Conservation (phyloP, 2,329 filamentous ascomycete species). For the Bipolaris oryzae region DNA sequence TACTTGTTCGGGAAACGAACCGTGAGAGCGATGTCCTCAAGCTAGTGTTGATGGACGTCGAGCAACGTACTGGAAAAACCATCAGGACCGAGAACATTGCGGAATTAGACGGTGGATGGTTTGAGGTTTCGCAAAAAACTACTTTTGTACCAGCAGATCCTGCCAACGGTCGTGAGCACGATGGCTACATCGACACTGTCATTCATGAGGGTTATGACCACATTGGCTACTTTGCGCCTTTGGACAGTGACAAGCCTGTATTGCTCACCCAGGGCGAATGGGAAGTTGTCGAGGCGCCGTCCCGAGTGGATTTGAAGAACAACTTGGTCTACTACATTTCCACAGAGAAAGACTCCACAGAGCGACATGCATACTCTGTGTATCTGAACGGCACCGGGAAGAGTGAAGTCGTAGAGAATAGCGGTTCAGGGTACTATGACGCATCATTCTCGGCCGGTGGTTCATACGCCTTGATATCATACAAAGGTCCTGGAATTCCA, state of each 20-base stretch:
- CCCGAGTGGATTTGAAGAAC: constrained; percentile 80
- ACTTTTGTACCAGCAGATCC: constrained; percentile 85
- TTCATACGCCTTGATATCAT: constrained; percentile 82
- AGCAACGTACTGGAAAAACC: constrained; percentile 73
- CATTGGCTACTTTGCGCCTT: constrained; percentile 87
- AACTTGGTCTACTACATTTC: constrained; percentile 91
- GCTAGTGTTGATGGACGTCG: constrained; percentile 83
- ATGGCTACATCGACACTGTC: constrained; percentile 92
- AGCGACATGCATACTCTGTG: constrained; percentile 91
- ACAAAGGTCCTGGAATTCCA: constrained; percentile 82
- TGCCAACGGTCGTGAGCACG: constrained; percentile 72
- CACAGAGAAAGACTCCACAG: constrained; percentile 84
- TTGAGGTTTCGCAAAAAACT: constrained; percentile 88
- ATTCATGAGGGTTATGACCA: constrained; percentile 89
- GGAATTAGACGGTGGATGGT: constrained; percentile 93
- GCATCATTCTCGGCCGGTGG: constrained; percentile 83
- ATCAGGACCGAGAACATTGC: constrained; percentile 80
- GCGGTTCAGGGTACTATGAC: constrained; percentile 75
- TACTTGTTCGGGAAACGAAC: constrained; percentile 90
- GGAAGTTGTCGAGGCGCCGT: constrained; percentile 88
- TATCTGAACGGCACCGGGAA: constrained; percentile 79
- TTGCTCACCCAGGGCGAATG: constrained; percentile 88
- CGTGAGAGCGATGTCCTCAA: constrained; percentile 91
- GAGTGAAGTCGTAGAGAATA: constrained; percentile 74
- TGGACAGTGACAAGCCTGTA: constrained; percentile 80